A percentile compares a stretch with the other conserved stretches of the same genome.
Conservation (phyloP, 225 moss, liverwort and hornwort genomes). For the Sphagnum contortum region DNA sequence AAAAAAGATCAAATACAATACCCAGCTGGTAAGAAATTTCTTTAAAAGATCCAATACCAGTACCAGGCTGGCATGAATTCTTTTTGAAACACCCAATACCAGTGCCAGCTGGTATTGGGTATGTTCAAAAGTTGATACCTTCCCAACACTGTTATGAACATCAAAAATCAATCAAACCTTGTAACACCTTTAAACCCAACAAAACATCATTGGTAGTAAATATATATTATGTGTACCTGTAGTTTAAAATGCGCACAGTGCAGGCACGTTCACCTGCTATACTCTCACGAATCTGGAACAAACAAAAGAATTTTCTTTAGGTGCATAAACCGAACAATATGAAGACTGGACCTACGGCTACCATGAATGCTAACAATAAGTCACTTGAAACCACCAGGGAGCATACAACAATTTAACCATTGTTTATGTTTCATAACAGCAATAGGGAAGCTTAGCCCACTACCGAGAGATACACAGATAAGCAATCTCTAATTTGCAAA, state of each 20-base stretch:
- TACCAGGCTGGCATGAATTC: neutral
- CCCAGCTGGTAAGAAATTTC: too few species aligned
- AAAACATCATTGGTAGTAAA: too few species aligned
- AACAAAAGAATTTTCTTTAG: neutral
- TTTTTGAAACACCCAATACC: neutral
- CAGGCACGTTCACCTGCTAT: conserved; percentile 45
- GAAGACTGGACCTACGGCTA: neutral
- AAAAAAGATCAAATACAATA: too few species aligned
- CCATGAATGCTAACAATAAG: too few species aligned
- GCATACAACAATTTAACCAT: too few species aligned
- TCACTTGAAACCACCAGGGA: too few species aligned
- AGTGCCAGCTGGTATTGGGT: neutral
- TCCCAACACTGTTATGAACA: neutral
- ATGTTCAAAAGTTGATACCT: neutral
- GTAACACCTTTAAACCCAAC: neutral
- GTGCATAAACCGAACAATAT: neutral
- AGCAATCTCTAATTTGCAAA: neutral
- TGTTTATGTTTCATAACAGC: neutral
- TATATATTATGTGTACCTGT: conserved; percentile 27
- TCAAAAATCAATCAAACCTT: neutral
- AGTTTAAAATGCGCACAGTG: conserved; percentile 64
- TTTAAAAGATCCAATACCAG: too few species aligned
- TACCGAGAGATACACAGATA: neutral
- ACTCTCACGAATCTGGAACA: conserved; percentile 58
- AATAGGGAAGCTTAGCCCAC: neutral